phyloP scores from a whole-genome alignment of 2,329 filamentous ascomycete species.

The Alternaria sp. region DNA sequence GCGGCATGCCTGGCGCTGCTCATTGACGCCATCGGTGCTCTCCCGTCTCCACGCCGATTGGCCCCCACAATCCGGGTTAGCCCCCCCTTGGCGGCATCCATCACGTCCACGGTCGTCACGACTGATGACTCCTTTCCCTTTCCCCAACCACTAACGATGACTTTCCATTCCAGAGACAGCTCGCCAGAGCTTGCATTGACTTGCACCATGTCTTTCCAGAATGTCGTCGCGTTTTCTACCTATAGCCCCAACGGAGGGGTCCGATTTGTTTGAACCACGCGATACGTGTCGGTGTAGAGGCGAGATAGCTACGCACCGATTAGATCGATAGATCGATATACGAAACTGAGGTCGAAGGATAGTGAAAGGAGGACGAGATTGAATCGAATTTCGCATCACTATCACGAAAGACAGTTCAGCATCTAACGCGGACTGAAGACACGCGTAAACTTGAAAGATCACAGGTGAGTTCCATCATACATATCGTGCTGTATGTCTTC shows the following conservation, averaged over 20 bases:
- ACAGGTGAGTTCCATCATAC: slow-evolving; percentile 8
- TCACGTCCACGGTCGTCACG: slow-evolving; percentile 13
- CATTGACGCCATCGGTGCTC: slow-evolving; percentile 21
- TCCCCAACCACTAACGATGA: slow-evolving; percentile 37
- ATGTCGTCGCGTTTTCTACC: slow-evolving; percentile 37
- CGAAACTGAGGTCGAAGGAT: neutral
- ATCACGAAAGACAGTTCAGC: neutral
- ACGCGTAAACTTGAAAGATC: slow-evolving; percentile 2
- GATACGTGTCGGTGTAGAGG: slow-evolving; percentile 37
- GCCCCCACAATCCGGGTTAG: slow-evolving; percentile 20
- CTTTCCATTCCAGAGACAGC: slow-evolving; percentile 27
- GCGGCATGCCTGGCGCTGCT: neutral
- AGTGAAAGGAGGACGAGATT: neutral
- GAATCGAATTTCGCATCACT: neutral
- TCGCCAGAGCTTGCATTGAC: slow-evolving; percentile 31
- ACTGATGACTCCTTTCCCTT: slow-evolving; percentile 34
- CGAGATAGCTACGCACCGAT: slow-evolving; percentile 35
- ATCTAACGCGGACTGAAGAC: neutral
- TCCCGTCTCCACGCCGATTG: slow-evolving; percentile 24
- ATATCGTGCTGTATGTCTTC: neutral
- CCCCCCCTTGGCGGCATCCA: slow-evolving; percentile 22
- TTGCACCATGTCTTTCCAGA: slow-evolving; percentile 26
- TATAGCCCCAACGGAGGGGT: slow-evolving; percentile 65
- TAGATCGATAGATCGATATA: slow-evolving; percentile 12
- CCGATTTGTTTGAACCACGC: slow-evolving; percentile 49